A percentile compares a stretch with the other conserved stretches of the same genome.
Evolutionary conservation across 2,329 filamentous ascomycete genomes (phyloP).

Genomic region (Chalaropsis ovoidea): DNA sequence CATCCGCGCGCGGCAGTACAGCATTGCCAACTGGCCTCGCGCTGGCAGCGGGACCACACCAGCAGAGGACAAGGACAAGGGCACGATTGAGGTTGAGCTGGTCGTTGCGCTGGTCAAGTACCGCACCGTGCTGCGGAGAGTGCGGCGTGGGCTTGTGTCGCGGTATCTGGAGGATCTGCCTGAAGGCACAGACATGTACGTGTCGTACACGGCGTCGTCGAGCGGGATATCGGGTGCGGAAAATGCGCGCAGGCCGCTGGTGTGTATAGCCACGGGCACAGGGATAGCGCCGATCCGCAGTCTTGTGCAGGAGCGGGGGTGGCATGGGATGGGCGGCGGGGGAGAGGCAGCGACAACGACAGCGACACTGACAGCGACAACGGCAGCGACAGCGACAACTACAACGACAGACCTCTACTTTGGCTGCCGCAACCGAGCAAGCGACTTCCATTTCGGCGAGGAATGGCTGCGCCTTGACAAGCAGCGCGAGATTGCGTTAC

Average conservation of each 20-base stretch:
- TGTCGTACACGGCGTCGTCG: slow-evolving; percentile 18
- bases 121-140: slow-evolving; percentile 72
- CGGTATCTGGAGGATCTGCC: slow-evolving; percentile 64
- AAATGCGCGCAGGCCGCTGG: slow-evolving; percentile 45
- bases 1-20: slow-evolving; percentile 85
- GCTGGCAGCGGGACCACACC: slow-evolving; percentile 33
- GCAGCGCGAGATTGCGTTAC: slow-evolving; percentile 31
- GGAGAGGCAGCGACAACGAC: slow-evolving; percentile 25
- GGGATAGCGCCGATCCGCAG: slow-evolving; percentile 77
- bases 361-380: slow-evolving; percentile 28
- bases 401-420: slow-evolving; percentile 63
- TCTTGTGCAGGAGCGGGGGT: slow-evolving; percentile 66
- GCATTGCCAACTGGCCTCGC: slow-evolving; percentile 56
- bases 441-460: slow-evolving; percentile 71
- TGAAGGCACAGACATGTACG: slow-evolving; percentile 32
- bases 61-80: background rate
- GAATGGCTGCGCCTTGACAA: slow-evolving; percentile 52
- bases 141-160: slow-evolving; percentile 80
- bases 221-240: slow-evolving; percentile 49
- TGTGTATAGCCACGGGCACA: slow-evolving; percentile 77
- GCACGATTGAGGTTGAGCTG: slow-evolving; percentile 43
- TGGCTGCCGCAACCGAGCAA: slow-evolving; percentile 62
- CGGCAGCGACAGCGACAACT: too few species aligned
- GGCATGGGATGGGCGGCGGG: slow-evolving; percentile 22
- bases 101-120: slow-evolving; percentile 86